A percentile compares a stretch with the other conserved stretches of the same genome.
Evolutionary conservation across 2,329 filamentous ascomycete species (phyloP).

Genomic region (Penicillium sp.): DNA sequence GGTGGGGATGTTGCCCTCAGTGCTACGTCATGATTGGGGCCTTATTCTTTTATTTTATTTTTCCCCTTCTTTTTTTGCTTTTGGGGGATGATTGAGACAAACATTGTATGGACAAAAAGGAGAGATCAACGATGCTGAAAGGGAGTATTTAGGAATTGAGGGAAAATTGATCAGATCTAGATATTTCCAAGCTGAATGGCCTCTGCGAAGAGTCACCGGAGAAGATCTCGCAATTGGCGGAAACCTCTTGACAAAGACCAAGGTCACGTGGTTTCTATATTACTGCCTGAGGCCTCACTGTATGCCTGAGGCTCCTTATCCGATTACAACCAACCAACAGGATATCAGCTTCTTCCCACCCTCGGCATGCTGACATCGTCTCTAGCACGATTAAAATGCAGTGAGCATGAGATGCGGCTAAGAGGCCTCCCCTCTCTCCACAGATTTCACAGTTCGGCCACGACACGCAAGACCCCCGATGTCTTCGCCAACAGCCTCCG

Average conservation of each 20-base stretch:
- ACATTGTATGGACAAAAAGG: too few species aligned
- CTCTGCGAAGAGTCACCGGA: too few species aligned
- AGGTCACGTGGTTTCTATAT: constrained; percentile 11
- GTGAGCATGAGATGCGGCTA: constrained; percentile 28
- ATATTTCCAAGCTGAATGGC: too few species aligned
- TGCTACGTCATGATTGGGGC: constrained; percentile 23
- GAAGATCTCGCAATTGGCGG: too few species aligned
- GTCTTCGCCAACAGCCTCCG: constrained; percentile 37
- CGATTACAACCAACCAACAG: not conserved
- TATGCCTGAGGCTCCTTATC: constrained; percentile 6
- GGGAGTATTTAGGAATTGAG: too few species aligned
- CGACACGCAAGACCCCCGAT: constrained; percentile 17
- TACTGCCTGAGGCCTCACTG: not conserved
- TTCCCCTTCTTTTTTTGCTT: too few species aligned
- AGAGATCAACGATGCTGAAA: too few species aligned
- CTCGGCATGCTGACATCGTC: constrained; percentile 10
- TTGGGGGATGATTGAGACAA: too few species aligned
- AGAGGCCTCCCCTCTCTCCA: constrained; percentile 10
- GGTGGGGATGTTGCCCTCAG: constrained; percentile 16
- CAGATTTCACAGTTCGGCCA: constrained; percentile 14
- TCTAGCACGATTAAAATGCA: constrained; percentile 16
- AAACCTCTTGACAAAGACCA: too few species aligned
- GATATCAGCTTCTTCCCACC: not conserved
- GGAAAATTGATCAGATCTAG: too few species aligned
- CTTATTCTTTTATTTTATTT: not conserved